Conservation (phyloP, 495 filamentous ascomycete species). For the Hypoxylon lenormandii region DNA sequence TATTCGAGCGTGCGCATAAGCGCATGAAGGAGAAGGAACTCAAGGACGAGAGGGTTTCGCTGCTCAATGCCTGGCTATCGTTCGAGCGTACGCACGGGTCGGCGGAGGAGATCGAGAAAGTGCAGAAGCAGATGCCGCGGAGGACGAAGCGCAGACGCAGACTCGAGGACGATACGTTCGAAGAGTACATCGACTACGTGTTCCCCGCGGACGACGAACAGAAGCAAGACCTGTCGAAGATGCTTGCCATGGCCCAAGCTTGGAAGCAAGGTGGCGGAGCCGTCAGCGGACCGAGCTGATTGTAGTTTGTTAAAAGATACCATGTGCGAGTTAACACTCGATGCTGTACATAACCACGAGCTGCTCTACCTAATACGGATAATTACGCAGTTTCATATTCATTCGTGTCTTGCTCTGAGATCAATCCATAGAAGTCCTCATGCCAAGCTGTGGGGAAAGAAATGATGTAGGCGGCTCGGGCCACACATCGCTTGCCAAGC, state of each 20-base stretch:
- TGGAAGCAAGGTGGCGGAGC: constrained; percentile 78
- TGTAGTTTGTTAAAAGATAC: constrained; percentile 10
- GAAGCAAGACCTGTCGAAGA: constrained; percentile 81
- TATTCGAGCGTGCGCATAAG: constrained; percentile 89
- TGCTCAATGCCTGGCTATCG: constrained; percentile 89
- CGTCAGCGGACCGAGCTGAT: constrained; percentile 30
- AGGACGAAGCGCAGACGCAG: constrained; percentile 93
- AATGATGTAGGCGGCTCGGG: constrained; percentile 33
- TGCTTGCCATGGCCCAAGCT: constrained; percentile 83
- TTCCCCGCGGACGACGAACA: constrained; percentile 96
- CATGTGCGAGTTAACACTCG: constrained; percentile 11
- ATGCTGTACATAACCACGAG: constrained; percentile 32
- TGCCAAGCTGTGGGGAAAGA: constrained; percentile 26
- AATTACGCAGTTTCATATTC: neutral
- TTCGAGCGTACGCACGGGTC: constrained; percentile 89
- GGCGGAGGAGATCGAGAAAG: constrained; percentile 79
- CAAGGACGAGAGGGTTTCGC: constrained; percentile 89
- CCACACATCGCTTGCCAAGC: constrained; percentile 23
- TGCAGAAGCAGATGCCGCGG: constrained; percentile 92
- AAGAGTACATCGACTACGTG: constrained; percentile 97
- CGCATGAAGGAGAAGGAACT: constrained; percentile 91
- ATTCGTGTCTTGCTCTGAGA: no score
- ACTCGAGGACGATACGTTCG: constrained; percentile 93
- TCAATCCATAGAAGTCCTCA: neutral
- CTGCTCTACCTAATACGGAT: constrained; percentile 18